Base-by-base conservation (phyloP, 1,284 basidiomycete genomes). In the Termitomyces sp. region DNA sequence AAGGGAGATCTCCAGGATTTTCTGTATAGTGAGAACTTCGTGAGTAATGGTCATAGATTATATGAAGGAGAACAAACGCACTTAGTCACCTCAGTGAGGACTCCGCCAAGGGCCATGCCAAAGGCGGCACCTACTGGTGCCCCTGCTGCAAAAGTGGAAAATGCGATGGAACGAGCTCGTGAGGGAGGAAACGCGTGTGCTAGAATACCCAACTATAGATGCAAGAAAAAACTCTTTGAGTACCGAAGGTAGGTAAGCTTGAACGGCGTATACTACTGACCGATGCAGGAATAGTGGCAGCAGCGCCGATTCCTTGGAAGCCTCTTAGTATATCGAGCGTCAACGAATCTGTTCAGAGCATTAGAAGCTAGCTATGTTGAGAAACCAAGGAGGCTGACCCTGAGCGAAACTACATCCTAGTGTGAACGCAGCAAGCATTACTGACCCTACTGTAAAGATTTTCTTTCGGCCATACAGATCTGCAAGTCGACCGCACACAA, bases 171-270 rank as follows among this genome's bases (percentile, higher is more conserved):
- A 5, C 92, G 79, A 1, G 83, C 76, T 7, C 75, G 75, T 0
- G 84, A 82, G 0, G 84, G 82, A 2, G 87, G 86, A 64, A 92
- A 92, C 0, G 83, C 73, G 36, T 86, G 78, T 0, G 90, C 90
- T 19, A 93, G 77, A 54, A 90, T 91, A 1, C 91, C 90, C 17
- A 92, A 74, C 84, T 88, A 24, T 5, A 50, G 15, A 33, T 44
- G 17, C 40, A n/a, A n/a, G n/a, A n/a, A n/a, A n/a, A 49, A 49
- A 53, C 24, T 17, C 24, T 38, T 19, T 15, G 9, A 48, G 33
- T 17, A 0, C 21, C 13, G 15, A 34, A 47, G 44, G 21, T n/a
- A 19, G 39, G 19, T 31, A 51, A 21, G 12, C 19, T 40, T 44
- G 19, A 15, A 24, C 15, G 8, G 21, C 33, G 30, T 21, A n/a